Base-by-base conservation (phyloP, 2,329 filamentous ascomycete genomes). In the Chaetoscypha palmicola region DNA sequence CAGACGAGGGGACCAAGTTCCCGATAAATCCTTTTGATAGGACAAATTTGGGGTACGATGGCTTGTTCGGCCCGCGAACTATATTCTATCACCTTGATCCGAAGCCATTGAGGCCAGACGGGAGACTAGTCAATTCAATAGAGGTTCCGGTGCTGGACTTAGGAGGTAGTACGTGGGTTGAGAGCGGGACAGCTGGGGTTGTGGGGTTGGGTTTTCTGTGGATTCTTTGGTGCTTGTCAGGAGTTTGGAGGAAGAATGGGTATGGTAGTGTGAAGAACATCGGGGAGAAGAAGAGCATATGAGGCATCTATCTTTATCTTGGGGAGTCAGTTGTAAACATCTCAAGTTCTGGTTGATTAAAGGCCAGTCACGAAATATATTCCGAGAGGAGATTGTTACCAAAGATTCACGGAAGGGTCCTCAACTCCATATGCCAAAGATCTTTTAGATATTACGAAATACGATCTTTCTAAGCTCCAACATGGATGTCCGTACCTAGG, bases 1-100 rank as follows among this genome's bases (percentile, higher is more conserved):
- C 81, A 0, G 74, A 77, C 8, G 73, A 78, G 40, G 78, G 75
- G 1, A 73, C 72, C 1, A 83, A 86, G 56, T 86, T 91, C 64
- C 64, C 75, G 0, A 75, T 73, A 4, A 95, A 85, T 58, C 91
- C 91, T 0, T 97, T 97, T 63, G 90, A 96, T 62, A 72, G 86
- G 4, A 68, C 73, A n/a, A 78, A 87, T 58, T 58, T 96, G n/a
- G 90, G 89, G 1, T 96, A 90, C 62, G 91, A 96, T 52, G 77
- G 74, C 0, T 64, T 94, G 7, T 96, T 96, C 62, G 78, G 76
- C 1, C 73, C 78, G 1, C 73, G 77, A 38, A 94, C 88, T 0
- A 72, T 86, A 60, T 96, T 95, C 61, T 94, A 89, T 72, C 88
- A 96, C 61, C 63, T 86, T 2, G 68, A 72, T 26, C 81, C 83